Conservation (phyloP, 192 early-diverging fungal species). For the Podila minutissima region DNA sequence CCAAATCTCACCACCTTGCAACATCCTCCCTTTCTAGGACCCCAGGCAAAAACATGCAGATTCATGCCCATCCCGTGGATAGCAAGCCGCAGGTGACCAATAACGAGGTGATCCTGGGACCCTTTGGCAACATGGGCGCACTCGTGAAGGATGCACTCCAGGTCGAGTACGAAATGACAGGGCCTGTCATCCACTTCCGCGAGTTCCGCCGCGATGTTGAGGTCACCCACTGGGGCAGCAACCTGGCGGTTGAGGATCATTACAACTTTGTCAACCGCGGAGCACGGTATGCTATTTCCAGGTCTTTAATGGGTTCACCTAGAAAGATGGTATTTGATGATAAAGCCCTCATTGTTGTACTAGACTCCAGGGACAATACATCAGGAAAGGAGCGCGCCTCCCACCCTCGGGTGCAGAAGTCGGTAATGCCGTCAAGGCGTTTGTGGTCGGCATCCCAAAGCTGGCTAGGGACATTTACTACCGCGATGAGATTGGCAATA, state of each 20-base stretch:
- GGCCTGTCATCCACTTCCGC: slow-evolving; percentile 67
- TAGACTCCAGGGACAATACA: slow-evolving; percentile 75
- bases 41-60: no score
- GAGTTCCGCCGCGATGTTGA: slow-evolving; percentile 74
- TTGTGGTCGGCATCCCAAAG: slow-evolving; percentile 65
- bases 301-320: no score
- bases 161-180: slow-evolving; percentile 74
- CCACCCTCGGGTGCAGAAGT: slow-evolving; percentile 58
- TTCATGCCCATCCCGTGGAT: background rate
- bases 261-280: slow-evolving; percentile 79
- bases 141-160: slow-evolving; percentile 50
- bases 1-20: background rate
- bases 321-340: background rate
- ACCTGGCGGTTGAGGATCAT: slow-evolving; percentile 86
- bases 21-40: no score
- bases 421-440: slow-evolving; percentile 41
- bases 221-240: slow-evolving; percentile 86
- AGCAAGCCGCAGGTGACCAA: slow-evolving; percentile 49
- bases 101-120: slow-evolving; percentile 78
- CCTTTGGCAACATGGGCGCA: slow-evolving; percentile 60
- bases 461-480: slow-evolving; percentile 82
- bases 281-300: slow-evolving; percentile 68
- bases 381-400: slow-evolving; percentile 70
- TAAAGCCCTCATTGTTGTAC: background rate
- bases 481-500: slow-evolving; percentile 94